Evolutionary conservation across 169 alveolate genomes (phyloP), one percentile per base, ranked within the genome.

Genomic region (Eimeria falciformis): DNA sequence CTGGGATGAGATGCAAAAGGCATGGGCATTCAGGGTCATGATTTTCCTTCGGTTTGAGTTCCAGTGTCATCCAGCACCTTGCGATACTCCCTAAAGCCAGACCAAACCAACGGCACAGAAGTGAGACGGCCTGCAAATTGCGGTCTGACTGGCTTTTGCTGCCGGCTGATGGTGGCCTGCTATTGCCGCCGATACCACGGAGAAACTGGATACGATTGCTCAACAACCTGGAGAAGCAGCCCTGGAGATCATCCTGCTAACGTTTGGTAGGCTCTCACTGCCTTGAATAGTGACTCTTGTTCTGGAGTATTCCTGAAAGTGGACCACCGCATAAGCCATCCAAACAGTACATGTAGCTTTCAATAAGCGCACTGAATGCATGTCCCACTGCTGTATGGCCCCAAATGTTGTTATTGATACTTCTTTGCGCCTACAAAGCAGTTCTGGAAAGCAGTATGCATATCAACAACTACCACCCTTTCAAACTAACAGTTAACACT

Each of bases 11-110:
- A 33, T 33, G 40, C 40, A 33, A 33, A 33, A 33, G 40, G 40
- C 40, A 33, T 33, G 2, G 40, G 45, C 47, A 73, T 2, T 53
- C 77, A 81, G n/a, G 62, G 21, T 3, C 37, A 29, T 18, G 78
- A 33, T 25, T 37, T 40, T 18, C 53, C 33, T 68, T 18, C 62
- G 56, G 7, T 29, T 18, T 65, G 58, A 33, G 58, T 75, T 43
- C 40, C 56, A 56, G 33, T 75, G 40, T 37, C 58, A 9, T 55
- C 90, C 77, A 81, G 75, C 77, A 81, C 53, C 40, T 33, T 27
- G 73, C 77, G 90, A 37, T 81, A 81, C 90, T 81, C 90, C 90
- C 90, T 81, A 46, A 46, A 53, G 65, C n/a, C 65, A 53, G 65
- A 53, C 17, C 58, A 46, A 46, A 18, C n/a, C n/a, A 27, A 2